Evolutionary conservation across 768 basidiomycete genomes (phyloP).

Genomic region (Mycena latifolia): DNA sequence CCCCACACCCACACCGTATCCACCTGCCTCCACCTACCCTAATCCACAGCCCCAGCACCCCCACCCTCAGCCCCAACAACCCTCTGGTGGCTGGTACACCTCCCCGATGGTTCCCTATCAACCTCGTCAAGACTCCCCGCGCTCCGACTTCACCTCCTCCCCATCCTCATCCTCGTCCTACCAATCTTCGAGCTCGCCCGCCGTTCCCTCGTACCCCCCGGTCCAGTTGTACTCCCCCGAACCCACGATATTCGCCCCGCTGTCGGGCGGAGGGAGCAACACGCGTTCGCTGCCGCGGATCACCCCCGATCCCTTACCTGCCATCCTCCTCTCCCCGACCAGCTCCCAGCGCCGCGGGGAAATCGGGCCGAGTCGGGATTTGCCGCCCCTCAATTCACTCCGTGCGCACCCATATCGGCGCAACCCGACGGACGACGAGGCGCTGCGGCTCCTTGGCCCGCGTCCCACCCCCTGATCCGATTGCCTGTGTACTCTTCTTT

Average conservation of each 20-base stretch:
- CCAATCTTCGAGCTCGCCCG: conserved; percentile 6
- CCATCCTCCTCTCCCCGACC: conserved; percentile 15
- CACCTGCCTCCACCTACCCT: not conserved
- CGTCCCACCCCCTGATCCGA: not conserved
- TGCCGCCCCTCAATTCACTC: conserved; percentile 71
- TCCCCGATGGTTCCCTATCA: conserved; percentile 25
- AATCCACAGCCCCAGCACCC: not conserved
- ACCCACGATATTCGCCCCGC: not conserved
- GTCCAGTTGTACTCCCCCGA: conserved; percentile 1
- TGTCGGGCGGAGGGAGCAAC: not conserved
- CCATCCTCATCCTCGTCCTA: conserved; percentile 19
- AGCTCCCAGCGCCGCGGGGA: conserved; percentile 39
- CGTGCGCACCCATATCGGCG: conserved; percentile 70
- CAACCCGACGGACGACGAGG: conserved; percentile 72
- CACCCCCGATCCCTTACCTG: conserved; percentile 34
- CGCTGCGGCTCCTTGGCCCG: conserved; percentile 56
- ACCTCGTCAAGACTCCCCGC: conserved; percentile 24
- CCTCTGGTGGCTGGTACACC: conserved; percentile 28
- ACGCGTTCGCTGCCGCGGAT: conserved; percentile 25
- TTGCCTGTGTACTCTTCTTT: not conserved
- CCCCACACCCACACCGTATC: not conserved
- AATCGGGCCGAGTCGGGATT: conserved; percentile 49
- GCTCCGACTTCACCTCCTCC: conserved; percentile 28
- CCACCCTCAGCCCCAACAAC: not conserved
- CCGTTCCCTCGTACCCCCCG: conserved; percentile 6